Evolutionary conservation across 2,329 filamentous ascomycete genomes (phyloP).

Genomic region (Aaosphaeria pasadenensis): DNA sequence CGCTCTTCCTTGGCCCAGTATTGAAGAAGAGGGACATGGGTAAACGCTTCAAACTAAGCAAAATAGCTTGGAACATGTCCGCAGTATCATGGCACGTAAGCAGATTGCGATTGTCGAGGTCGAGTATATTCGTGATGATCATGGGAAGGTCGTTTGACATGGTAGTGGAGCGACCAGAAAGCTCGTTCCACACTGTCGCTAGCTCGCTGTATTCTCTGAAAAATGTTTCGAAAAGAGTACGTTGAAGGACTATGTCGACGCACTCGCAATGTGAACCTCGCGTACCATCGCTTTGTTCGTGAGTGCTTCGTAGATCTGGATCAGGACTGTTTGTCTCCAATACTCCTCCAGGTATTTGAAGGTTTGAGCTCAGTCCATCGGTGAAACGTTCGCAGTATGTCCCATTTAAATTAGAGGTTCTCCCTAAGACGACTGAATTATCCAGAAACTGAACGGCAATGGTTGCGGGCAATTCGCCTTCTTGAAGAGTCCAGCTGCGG

Average conservation of each 20-base stretch:
- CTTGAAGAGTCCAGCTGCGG: not conserved
- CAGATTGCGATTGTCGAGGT: not conserved
- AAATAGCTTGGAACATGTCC: not conserved
- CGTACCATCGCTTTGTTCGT: not conserved
- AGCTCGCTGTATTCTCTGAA: not conserved
- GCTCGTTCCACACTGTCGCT: not conserved
- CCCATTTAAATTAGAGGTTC: not conserved
- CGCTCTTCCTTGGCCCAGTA: slow-evolving; percentile 10
- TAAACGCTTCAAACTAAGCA: not conserved
- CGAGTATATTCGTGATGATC: not conserved
- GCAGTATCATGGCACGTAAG: not conserved
- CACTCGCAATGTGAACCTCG: not conserved
- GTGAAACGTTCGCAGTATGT: not conserved
- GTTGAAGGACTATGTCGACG: not conserved
- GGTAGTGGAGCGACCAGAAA: not conserved
- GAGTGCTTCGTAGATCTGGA: not conserved
- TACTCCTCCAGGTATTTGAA: not conserved
- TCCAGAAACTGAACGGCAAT: not conserved
- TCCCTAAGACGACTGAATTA: not conserved
- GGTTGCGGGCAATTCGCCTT: not conserved
- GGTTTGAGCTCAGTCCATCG: too few relatives aligned
- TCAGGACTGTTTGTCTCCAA: not conserved
- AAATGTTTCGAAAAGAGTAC: not conserved
- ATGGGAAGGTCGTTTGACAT: not conserved
- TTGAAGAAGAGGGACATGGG: not conserved